Evolutionary conservation across 2,329 filamentous ascomycete genomes (phyloP).

Genomic region (Cercospora sp.): DNA sequence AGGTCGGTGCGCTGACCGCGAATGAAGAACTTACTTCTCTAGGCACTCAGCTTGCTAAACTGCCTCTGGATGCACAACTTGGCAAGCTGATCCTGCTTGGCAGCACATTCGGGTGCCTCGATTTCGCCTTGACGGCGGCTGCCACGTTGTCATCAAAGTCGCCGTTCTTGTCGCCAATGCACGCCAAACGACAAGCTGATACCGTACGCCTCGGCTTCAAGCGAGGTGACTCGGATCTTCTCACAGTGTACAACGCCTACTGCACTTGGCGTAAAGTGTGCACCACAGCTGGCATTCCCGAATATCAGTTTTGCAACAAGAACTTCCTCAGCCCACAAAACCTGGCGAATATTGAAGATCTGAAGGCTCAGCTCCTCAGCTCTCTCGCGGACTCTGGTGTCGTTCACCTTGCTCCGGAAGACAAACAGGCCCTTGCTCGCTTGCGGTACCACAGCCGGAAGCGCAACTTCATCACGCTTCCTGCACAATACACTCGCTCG

Average conservation of each 20-base stretch:
- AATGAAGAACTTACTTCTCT: conserved; percentile 83
- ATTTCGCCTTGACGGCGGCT: conserved; percentile 87
- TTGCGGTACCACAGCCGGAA: conserved; percentile 64
- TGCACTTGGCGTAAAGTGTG: conserved; percentile 82
- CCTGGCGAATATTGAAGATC: conserved; percentile 86
- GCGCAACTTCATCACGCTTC: conserved; percentile 80
- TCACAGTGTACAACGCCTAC: conserved; percentile 95
- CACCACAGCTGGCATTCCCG: conserved; percentile 66
- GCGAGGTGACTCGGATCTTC: conserved; percentile 82
- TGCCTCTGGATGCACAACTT: conserved; percentile 91
- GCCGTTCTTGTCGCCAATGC: conserved; percentile 84
- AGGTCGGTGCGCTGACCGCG: conserved; percentile 83
- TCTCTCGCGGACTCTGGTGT: conserved; percentile 85
- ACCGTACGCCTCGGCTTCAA: conserved; percentile 76
- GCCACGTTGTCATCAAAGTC: conserved; percentile 94
- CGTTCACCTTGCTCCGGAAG: conserved; percentile 70
- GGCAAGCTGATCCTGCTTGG: conserved; percentile 90
- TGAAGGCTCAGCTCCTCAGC: conserved; percentile 86
- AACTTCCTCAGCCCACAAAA: conserved; percentile 91
- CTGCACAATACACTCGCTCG: conserved; percentile 70
- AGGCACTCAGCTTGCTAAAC: conserved; percentile 79
- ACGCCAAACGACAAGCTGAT: conserved; percentile 78
- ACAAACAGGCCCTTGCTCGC: conserved; percentile 67
- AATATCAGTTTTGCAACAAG: conserved; percentile 89
- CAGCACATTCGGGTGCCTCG: conserved; percentile 83